phyloP scores from a whole-genome alignment of 2,329 filamentous ascomycete species.

The Colletotrichum filicis region DNA sequence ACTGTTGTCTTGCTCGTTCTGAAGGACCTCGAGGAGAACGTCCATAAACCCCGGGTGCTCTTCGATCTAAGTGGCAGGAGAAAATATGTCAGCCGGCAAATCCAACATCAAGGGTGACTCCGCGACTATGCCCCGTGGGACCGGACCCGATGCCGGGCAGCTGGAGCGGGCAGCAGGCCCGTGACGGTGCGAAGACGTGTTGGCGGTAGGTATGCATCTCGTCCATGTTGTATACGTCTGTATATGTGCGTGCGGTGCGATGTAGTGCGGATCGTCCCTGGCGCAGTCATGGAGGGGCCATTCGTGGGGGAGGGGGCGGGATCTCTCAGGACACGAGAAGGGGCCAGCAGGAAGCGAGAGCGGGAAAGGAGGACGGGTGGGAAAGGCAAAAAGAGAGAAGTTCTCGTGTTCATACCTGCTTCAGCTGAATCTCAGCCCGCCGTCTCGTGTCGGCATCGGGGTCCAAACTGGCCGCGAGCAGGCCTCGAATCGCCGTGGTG shows the following conservation, averaged over 20 bases:
- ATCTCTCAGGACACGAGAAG: background rate
- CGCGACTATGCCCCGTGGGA: background rate
- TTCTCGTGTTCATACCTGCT: constrained; percentile 69
- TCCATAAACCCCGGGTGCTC: constrained; percentile 90
- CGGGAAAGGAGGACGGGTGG: constrained; percentile 11
- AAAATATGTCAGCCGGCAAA: constrained; percentile 24
- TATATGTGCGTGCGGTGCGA: constrained; percentile 22
- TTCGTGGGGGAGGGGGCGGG: constrained; percentile 29
- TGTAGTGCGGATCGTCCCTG: constrained; percentile 30
- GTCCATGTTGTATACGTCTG: background rate
- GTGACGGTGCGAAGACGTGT: constrained; percentile 27
- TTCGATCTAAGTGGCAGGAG: constrained; percentile 75
- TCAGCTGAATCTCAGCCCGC: constrained; percentile 83
- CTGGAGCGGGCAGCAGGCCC: constrained; percentile 2
- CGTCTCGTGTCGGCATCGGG: constrained; percentile 79
- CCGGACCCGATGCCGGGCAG: background rate
- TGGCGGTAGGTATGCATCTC: constrained; percentile 14
- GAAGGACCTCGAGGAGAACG: constrained; percentile 89
- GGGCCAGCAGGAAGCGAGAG: constrained; percentile 8
- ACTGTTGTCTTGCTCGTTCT: constrained; percentile 85
- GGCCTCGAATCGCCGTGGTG: constrained; percentile 77
- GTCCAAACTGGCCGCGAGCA: constrained; percentile 81
- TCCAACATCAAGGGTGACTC: constrained; percentile 36
- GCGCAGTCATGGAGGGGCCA: constrained; percentile 27
- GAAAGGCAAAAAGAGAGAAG: constrained; percentile 15